Conservation (phyloP, 1,284 basidiomycete species). For the Athelia psychrophila region DNA sequence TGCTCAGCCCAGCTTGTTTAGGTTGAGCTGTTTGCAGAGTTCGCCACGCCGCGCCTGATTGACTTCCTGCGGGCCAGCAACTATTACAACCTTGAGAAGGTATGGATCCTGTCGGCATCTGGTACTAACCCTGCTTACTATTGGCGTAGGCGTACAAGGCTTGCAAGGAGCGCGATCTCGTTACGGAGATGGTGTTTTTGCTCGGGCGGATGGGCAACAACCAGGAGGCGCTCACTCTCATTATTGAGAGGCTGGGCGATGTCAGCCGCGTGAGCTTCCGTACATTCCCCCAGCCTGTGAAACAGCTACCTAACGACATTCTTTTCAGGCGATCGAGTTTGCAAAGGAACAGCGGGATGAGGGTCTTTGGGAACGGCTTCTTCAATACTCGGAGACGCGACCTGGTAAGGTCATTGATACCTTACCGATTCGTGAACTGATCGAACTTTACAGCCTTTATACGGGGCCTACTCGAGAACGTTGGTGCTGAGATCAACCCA, state of each 20-base stretch:
- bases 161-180: constrained; percentile 83
- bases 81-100: constrained; percentile 88
- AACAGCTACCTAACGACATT: neutral
- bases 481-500: constrained; percentile 95
- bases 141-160: constrained; percentile 76
- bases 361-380: constrained; percentile 96
- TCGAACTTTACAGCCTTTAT: constrained; percentile 75
- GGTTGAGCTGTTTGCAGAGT: constrained; percentile 92
- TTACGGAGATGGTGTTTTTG: constrained; percentile 97
- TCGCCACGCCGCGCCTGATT: constrained; percentile 76
- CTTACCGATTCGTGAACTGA: neutral
- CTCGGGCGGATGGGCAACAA: constrained; percentile 98
- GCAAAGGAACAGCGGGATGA: constrained; percentile 97
- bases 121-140: neutral
- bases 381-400: constrained; percentile 91
- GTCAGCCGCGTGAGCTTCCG: constrained; percentile 68
- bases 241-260: constrained; percentile 94
- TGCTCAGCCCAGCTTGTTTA: constrained; percentile 20
- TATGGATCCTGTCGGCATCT: constrained; percentile 23
- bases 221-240: constrained; percentile 89
- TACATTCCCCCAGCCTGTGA: constrained; percentile 5
- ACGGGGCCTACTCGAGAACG: constrained; percentile 90
- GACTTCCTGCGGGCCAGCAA: constrained; percentile 91
- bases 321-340: constrained; percentile 88
- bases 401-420: constrained; percentile 52